phyloP scores from a whole-genome alignment of 805 yeast species.

The Saccharomycopsis fermentans region DNA sequence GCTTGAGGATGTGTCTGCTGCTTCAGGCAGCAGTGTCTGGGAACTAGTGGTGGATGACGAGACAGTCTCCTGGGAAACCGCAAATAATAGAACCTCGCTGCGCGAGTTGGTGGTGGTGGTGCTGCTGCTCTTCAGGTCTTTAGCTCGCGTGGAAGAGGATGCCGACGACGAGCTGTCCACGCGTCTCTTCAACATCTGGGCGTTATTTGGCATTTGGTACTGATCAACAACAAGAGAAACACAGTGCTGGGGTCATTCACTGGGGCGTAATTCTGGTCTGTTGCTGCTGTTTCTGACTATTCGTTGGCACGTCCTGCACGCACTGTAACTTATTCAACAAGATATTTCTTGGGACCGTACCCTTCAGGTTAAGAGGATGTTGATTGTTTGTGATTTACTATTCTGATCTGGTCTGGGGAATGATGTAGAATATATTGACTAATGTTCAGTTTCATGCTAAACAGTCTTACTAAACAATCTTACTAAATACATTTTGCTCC shows the following conservation, averaged over 20 bases:
- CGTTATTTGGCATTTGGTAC: not conserved
- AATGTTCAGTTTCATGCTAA: too few species aligned
- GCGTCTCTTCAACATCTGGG: not conserved
- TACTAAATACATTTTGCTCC: not conserved
- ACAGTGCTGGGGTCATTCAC: too few species aligned
- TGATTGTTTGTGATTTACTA: too few species aligned
- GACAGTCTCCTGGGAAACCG: not conserved
- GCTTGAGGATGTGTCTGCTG: not conserved
- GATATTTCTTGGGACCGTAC: not conserved
- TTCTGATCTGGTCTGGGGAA: too few species aligned
- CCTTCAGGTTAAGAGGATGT: too few species aligned
- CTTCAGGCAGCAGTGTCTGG: not conserved
- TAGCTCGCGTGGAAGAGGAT: not conserved
- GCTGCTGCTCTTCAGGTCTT: not conserved
- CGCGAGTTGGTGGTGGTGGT: not conserved
- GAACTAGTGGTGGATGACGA: not conserved
- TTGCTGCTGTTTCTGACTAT: not conserved
- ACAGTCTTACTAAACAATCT: too few species aligned
- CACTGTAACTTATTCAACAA: not conserved
- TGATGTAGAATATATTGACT: too few species aligned
- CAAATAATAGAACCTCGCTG: not conserved
- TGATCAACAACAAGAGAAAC: not conserved
- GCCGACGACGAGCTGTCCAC: not conserved
- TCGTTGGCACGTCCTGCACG: not conserved
- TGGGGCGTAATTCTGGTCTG: too few species aligned